Evolutionary conservation across 305 asterid species (phyloP).

Genomic region (Fraxinus latifolia): DNA sequence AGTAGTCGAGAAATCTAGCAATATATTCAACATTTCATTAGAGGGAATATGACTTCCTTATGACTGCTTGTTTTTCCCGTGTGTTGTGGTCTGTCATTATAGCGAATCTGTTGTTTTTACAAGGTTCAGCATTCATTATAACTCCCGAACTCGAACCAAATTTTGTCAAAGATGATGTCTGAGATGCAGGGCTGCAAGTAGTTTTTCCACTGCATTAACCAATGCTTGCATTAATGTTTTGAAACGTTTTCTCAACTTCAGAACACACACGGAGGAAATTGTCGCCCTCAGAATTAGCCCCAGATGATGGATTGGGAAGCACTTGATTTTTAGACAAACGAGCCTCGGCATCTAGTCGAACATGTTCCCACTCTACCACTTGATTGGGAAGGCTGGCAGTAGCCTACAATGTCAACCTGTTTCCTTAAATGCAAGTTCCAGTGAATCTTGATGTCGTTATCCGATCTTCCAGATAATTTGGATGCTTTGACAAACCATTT

Average conservation of each 20-base stretch:
- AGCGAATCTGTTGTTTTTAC: constrained; percentile 17
- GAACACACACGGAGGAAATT: constrained; percentile 51
- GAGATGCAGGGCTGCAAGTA: constrained; percentile 41
- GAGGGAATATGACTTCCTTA: constrained; percentile 31
- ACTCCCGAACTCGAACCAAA: constrained; percentile 33
- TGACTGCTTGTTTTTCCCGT: constrained; percentile 19
- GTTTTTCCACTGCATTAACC: constrained; percentile 19
- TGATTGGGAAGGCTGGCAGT: too few relatives aligned
- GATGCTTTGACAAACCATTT: constrained; percentile 70
- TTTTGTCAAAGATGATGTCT: constrained; percentile 43
- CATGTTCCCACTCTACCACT: constrained; percentile 37
- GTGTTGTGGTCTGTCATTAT: constrained; percentile 21
- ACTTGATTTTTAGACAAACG: constrained; percentile 23
- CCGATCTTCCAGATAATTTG: constrained; percentile 59
- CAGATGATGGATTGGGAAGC: constrained; percentile 19
- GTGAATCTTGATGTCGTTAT: constrained; percentile 50
- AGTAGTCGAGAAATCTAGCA: constrained; percentile 44
- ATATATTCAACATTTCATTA: constrained; percentile 33
- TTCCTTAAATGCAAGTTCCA: too few relatives aligned
- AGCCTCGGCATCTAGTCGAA: constrained; percentile 37
- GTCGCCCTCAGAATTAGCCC: constrained; percentile 30
- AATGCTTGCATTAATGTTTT: constrained; percentile 22
- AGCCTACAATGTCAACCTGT: too few relatives aligned
- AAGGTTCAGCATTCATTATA: constrained; percentile 12
- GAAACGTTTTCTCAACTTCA: constrained; percentile 47